Evolutionary conservation across 768 basidiomycete genomes (phyloP), one percentile per base, ranked within the genome.

Genomic region (Flagelloscypha sp.): DNA sequence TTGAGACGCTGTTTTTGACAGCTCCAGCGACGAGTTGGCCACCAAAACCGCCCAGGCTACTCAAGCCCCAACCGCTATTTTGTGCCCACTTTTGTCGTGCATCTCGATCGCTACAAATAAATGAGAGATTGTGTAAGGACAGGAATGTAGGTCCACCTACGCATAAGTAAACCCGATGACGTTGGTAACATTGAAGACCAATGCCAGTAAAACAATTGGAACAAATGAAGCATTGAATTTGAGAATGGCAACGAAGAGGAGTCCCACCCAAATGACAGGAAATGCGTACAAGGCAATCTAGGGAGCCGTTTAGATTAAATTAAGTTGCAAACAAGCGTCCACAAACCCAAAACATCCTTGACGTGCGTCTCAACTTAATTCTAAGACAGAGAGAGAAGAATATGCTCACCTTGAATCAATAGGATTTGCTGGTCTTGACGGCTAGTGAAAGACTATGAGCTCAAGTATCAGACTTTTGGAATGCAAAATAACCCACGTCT

Each of bases 151-250:
- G n/a, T 7, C 37, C 15, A 66, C 80, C 50, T 56, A 87, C 87
- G 84, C 87, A 52, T 89, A 98, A 32, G 92, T 95, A 64, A 97
- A 98, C 8, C 94, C 94, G 35, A 97, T 66, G n/a, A 82, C 86
- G 46, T 97, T 98, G 7, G 88, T 90, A 34, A 90, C 52, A 56
- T 99, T 98, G 74, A 99, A 98, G 24, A 98, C 84, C 31, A 98
- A 68, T 1, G 95, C 95, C 23, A 99, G 78, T 25, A 81, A 57
- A 36, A 98, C 92, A 46, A 98, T 97, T 6, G 95, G 95, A 42
- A 98, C 66, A 59, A 93, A 98, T 7, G 24, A 38, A n/a, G 17
- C 6, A 38, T 37, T 16, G 57, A 95, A 79, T 55, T 89, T 88
- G 50, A 99, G 62, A 38, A 97, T 56, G 9, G 90, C 93, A 32